phyloP scores from a whole-genome alignment of 169 alveolate species.

The Plasmodium falciparum region DNA sequence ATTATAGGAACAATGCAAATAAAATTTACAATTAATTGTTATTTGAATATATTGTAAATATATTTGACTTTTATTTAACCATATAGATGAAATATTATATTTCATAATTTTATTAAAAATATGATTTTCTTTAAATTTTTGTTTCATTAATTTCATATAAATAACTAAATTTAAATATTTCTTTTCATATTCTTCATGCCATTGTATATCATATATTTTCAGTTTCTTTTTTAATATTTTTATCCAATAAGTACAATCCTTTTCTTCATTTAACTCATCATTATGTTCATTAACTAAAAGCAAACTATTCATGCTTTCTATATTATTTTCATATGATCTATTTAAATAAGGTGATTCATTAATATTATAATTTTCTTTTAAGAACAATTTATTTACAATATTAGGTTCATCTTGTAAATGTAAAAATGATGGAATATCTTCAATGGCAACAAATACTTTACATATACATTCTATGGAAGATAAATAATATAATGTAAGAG shows the following conservation, averaged over 20 bases:
- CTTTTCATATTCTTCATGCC: slow-evolving; percentile 74
- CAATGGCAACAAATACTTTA: slow-evolving; percentile 27
- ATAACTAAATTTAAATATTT: slow-evolving; percentile 45
- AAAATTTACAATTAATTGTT: slow-evolving; percentile 47
- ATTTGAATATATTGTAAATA: slow-evolving; percentile 67
- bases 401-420: slow-evolving; percentile 23
- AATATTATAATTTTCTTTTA: too few relatives aligned
- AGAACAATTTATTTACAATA: too few relatives aligned
- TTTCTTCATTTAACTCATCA: neutral
- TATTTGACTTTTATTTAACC: slow-evolving; percentile 60
- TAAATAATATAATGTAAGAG: slow-evolving; percentile 32
- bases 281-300: neutral
- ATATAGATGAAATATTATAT: slow-evolving; percentile 43
- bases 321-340: neutral
- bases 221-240: slow-evolving; percentile 25
- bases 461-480: slow-evolving; percentile 41
- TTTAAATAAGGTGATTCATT: slow-evolving; percentile 6
- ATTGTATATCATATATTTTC: slow-evolving; percentile 67
- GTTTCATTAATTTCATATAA: slow-evolving; percentile 31
- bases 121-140: slow-evolving; percentile 37
- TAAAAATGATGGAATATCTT: slow-evolving; percentile 63
- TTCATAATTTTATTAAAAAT: slow-evolving; percentile 49
- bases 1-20: slow-evolving; percentile 47
- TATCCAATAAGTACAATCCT: neutral
- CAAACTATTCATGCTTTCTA: neutral